Evolutionary conservation across 2,329 filamentous ascomycete genomes (phyloP), one percentile per base, ranked within the genome.

Genomic region (Chaetoscypha palmicola): DNA sequence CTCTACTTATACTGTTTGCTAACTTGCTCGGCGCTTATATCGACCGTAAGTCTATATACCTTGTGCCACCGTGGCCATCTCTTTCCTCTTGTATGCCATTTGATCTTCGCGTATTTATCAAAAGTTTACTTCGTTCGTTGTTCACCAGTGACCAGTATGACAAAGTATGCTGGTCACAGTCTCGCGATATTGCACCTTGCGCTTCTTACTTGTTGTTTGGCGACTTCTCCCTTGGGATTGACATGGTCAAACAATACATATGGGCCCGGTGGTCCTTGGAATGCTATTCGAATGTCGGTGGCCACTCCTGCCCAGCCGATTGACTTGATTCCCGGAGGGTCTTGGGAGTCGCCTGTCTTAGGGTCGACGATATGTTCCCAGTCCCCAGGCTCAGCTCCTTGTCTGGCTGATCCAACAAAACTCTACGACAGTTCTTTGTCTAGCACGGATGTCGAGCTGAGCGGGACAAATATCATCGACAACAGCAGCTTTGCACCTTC

Each of bases 201-300:
- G n/a, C n/a, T n/a, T n/a, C n/a, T n/a, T n/a, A n/a, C n/a, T n/a
- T n/a, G n/a, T n/a, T n/a, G n/a, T n/a, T n/a, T n/a, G n/a, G n/a
- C n/a, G n/a, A n/a, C n/a, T n/a, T n/a, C n/a, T n/a, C n/a, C n/a
- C n/a, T n/a, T n/a, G n/a, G n/a, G n/a, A n/a, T n/a, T n/a, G n/a
- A 12, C 36, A 34, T 55, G 48, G 48, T 51, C 50, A 0, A 41
- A 46, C 4, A 50, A 47, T 16, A 35, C 45, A 2, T 53, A 51
- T 20, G 50, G 50, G 3, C 50, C 46, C 9, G 47, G 53, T 41
- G 50, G 48, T 21, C 52, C 52, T 32, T 55, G 52, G 52, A 42
- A 53, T 12, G 52, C 52, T 12, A 30, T 55, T n/a, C 33, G 37
- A 23, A 20, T 55, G 1, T 9, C n/a, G 5, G 35, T 51, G 28